Percentiles rank a stretch among this genome's conserved stretches.
These are phyloP conservation scores for Saccharomyces kudriavzevii DNA, from an alignment of 805 yeast species.

Conservation along the genomic window DNA sequence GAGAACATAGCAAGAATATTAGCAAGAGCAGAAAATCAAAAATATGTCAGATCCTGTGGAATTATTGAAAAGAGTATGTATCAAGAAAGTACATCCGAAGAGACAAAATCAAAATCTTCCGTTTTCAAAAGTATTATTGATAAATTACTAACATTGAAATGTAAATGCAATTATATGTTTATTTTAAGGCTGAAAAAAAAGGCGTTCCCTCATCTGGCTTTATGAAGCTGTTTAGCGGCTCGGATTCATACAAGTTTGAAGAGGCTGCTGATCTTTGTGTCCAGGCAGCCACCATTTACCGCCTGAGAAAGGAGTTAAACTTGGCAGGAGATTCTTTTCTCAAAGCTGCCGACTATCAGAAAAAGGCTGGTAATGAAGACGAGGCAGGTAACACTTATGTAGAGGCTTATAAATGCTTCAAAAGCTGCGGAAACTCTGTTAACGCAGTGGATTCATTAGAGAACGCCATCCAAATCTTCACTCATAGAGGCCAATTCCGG, in stretches of 20 bases:
- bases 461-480: slow-evolving; percentile 75
- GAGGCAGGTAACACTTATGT: slow-evolving; percentile 86
- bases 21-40: neutral
- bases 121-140: neutral
- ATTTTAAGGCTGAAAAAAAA: slow-evolving; percentile 58
- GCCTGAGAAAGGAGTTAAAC: slow-evolving; percentile 61
- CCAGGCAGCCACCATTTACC: slow-evolving; percentile 89
- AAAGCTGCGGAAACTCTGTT: slow-evolving; percentile 51
- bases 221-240: slow-evolving; percentile 58
- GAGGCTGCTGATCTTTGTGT: slow-evolving; percentile 87
- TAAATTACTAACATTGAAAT: slow-evolving; percentile 6
- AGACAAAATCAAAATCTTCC: neutral
- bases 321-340: slow-evolving; percentile 79
- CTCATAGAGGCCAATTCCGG: slow-evolving; percentile 88
- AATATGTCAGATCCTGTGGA: slow-evolving; percentile 20
- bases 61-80: slow-evolving; percentile 15
- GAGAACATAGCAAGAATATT: neutral
- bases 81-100: neutral
- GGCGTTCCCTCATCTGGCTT: slow-evolving; percentile 64
- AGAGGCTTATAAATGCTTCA: slow-evolving; percentile 85
- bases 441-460: slow-evolving; percentile 54
- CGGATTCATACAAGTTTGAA: slow-evolving; percentile 58
- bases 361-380: slow-evolving; percentile 67
- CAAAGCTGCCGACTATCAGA: slow-evolving; percentile 75
- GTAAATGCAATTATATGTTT: neutral